phyloP scores from a whole-genome alignment of 2,329 filamentous ascomycete genomes.

The Pseudopyricularia cyperi region DNA sequence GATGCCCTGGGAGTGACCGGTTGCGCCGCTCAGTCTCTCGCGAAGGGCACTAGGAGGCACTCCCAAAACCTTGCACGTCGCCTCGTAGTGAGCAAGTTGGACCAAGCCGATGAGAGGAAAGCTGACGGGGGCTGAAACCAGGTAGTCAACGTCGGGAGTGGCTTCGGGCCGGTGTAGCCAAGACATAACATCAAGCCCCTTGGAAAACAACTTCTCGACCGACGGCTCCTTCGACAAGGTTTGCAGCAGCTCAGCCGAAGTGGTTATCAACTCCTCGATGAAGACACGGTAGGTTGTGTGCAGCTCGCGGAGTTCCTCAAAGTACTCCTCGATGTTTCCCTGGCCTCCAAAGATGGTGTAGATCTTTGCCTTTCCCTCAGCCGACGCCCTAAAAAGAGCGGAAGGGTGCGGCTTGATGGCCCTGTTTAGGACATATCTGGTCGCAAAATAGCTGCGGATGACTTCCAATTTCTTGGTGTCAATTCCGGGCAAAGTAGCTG shows the following conservation, averaged over 20 bases:
- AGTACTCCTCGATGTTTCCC: constrained; percentile 99
- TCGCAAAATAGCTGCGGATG: constrained; percentile 82
- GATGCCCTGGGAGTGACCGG: constrained; percentile 93
- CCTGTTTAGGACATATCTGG: constrained; percentile 70
- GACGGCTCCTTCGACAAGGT: constrained; percentile 68
- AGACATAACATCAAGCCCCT: constrained; percentile 87
- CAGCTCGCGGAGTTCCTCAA: constrained; percentile 87
- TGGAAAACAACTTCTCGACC: constrained; percentile 90
- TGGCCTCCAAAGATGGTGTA: constrained; percentile 96
- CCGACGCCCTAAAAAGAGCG: constrained; percentile 76
- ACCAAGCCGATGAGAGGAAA: constrained; percentile 92
- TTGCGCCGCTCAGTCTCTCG: constrained; percentile 73
- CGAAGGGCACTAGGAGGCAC: constrained; percentile 80
- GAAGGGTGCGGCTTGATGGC: constrained; percentile 89
- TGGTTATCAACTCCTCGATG: constrained; percentile 69
- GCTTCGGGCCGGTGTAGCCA: constrained; percentile 86
- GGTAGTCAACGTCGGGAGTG: constrained; percentile 86
- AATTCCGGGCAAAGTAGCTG: constrained; percentile 76
- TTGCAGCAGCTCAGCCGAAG: constrained; percentile 78
- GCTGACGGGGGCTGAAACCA: constrained; percentile 89
- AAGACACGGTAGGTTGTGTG: constrained; percentile 87
- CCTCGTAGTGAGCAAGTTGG: constrained; percentile 88
- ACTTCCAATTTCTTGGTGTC: constrained; percentile 84
- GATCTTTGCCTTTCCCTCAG: constrained; percentile 69
- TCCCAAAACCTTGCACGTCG: constrained; percentile 84